Evolutionary conservation across 108 stramenopile genomes (phyloP).

Genomic region (Cyclotella choctawhatcheeana): DNA sequence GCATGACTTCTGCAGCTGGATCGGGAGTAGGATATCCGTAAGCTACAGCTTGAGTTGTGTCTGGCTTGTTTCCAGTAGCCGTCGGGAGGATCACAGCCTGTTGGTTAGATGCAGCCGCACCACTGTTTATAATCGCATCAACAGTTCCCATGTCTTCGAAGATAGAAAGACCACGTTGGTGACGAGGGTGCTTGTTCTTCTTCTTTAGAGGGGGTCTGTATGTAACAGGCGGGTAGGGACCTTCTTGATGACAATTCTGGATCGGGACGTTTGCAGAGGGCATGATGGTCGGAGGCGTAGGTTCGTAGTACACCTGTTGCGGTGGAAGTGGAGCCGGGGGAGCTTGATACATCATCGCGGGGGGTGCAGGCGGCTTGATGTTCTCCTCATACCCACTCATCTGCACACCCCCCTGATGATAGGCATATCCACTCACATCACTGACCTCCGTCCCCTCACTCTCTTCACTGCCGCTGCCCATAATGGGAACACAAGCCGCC

Average conservation of each 20-base stretch:
- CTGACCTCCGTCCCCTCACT: conserved; percentile 12
- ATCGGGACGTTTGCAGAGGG: neutral
- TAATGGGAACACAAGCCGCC: conserved; percentile 9
- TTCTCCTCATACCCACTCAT: neutral
- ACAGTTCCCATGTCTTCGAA: conserved; percentile 50
- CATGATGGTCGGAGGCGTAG: neutral
- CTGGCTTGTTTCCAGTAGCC: neutral
- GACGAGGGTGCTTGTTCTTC: conserved; percentile 30
- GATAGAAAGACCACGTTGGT: conserved; percentile 50
- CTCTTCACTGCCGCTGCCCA: conserved; percentile 1
- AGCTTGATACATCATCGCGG: neutral
- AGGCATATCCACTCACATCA: neutral
- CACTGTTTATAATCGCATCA: conserved; percentile 51
- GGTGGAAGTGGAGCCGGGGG: neutral
- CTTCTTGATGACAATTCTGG: neutral
- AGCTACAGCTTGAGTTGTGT: neutral
- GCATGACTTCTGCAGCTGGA: neutral
- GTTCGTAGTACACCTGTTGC: neutral
- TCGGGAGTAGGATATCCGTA: neutral
- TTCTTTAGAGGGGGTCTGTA: conserved; percentile 1
- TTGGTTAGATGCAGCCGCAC: conserved; percentile 17
- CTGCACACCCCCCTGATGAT: neutral
- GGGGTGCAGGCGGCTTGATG: neutral
- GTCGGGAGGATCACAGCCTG: conserved; percentile 4
- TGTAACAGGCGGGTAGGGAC: neutral